Evolutionary conservation across 2,329 filamentous ascomycete species (phyloP).

Genomic region (Cyclaneusma minus): DNA sequence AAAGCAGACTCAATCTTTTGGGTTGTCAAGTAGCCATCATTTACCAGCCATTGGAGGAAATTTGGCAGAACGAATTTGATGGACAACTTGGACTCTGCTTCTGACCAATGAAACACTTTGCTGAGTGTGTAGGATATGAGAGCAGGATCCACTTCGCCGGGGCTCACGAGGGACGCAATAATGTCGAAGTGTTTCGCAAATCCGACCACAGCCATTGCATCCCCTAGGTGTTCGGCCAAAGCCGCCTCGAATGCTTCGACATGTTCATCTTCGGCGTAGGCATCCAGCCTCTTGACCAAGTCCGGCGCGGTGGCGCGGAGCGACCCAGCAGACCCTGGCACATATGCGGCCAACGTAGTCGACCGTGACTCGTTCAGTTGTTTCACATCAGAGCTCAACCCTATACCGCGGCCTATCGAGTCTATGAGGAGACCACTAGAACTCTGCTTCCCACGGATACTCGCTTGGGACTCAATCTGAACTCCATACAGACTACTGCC

Average conservation of each 20-base stretch:
- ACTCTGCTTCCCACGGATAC: conserved; percentile 37
- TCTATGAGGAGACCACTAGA: conserved; percentile 53
- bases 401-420: conserved; percentile 51
- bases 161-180: conserved; percentile 20
- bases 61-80: conserved; percentile 30
- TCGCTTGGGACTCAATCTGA: conserved; percentile 48
- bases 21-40: conserved; percentile 42
- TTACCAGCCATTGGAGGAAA: conserved; percentile 40
- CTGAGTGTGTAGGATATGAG: conserved; percentile 41
- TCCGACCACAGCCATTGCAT: conserved; percentile 8
- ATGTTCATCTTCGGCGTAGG: conserved; percentile 19
- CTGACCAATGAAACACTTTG: conserved; percentile 26
- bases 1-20: conserved; percentile 44
- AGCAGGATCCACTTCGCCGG: conserved; percentile 43
- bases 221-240: conserved; percentile 21
- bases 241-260: conserved; percentile 24
- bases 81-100: conserved; percentile 13
- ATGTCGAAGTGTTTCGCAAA: background rate
- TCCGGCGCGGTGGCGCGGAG: conserved; percentile 7
- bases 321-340: conserved; percentile 11
- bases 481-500: conserved; percentile 50
- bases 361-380: conserved; percentile 3
- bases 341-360: conserved; percentile 11
- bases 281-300: conserved; percentile 17
- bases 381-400: conserved; percentile 3